These are phyloP conservation scores for Globisporangium recalcitrans DNA, from an alignment of 352 stramenopile genomes.

Conservation along the genomic window DNA sequence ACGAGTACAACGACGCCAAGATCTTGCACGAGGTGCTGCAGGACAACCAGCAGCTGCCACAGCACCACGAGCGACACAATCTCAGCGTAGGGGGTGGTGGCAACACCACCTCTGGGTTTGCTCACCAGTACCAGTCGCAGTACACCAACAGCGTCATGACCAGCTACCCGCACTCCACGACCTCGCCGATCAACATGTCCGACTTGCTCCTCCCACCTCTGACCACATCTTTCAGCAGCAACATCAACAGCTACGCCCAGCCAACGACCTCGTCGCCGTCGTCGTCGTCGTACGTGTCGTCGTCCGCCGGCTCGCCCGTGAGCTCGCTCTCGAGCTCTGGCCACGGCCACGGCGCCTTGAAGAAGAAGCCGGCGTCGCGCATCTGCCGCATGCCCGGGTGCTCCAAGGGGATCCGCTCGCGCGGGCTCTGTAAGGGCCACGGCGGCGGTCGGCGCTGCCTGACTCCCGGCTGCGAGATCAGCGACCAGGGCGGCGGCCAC, in stretches of 20 bases:
- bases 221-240: not conserved
- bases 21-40: slow-evolving; percentile 18
- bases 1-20: slow-evolving; percentile 17
- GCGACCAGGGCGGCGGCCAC: no score
- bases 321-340: not conserved
- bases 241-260: no score
- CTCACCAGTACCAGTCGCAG: not conserved
- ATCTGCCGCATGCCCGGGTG: slow-evolving; percentile 75
- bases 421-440: slow-evolving; percentile 81
- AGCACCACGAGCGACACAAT: not conserved
- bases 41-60: slow-evolving; percentile 7
- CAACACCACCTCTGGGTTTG: not conserved
- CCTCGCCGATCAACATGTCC: not conserved
- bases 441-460: slow-evolving; percentile 72
- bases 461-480: no score
- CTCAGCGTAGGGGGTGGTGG: not conserved
- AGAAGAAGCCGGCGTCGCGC: slow-evolving; percentile 57
- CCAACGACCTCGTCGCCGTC: slow-evolving; percentile 2
- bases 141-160: not conserved
- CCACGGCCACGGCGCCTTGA: not conserved
- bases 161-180: not conserved
- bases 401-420: slow-evolving; percentile 78
- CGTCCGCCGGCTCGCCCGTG: slow-evolving; percentile 7
- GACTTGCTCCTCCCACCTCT: not conserved
- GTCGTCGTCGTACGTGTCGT: slow-evolving; percentile 7